Conservation (phyloP, 371 early-diverging fungal genomes). For the Mucor circinelloides region DNA sequence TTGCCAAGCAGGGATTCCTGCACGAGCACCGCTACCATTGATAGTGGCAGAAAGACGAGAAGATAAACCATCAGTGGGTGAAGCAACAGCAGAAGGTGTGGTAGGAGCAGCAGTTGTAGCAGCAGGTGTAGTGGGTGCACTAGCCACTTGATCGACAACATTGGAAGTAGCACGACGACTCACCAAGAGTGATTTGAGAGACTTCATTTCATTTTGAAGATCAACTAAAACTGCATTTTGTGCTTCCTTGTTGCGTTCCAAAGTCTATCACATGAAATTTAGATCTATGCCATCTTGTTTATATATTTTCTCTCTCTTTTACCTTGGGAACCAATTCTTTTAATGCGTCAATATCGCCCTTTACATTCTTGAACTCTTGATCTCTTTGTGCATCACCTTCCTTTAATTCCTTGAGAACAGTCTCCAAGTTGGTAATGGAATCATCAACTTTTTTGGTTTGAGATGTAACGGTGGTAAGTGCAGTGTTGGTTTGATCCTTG, state of each 20-base stretch:
- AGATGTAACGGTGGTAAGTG: slow-evolving; percentile 70
- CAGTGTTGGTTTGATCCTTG: slow-evolving; percentile 68
- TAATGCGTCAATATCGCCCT: slow-evolving; percentile 78
- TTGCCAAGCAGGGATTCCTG: slow-evolving; percentile 82
- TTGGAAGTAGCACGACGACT: slow-evolving; percentile 63
- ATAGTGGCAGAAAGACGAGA: slow-evolving; percentile 42
- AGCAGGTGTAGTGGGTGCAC: slow-evolving; percentile 30
- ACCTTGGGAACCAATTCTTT: slow-evolving; percentile 82
- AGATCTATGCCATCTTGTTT: not conserved
- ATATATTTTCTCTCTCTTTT: not conserved
- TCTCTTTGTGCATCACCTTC: slow-evolving; percentile 72
- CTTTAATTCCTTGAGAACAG: slow-evolving; percentile 69
- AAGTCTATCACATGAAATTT: slow-evolving; percentile 47
- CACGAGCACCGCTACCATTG: slow-evolving; percentile 23
- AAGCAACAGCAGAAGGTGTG: slow-evolving; percentile 6
- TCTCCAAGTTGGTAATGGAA: slow-evolving; percentile 68
- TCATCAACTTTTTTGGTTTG: slow-evolving; percentile 77
- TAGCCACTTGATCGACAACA: slow-evolving; percentile 35
- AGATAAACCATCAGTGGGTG: slow-evolving; percentile 37
- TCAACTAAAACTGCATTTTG: slow-evolving; percentile 75
- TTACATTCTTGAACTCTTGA: slow-evolving; percentile 70
- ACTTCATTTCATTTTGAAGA: slow-evolving; percentile 91
- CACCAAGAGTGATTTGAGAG: slow-evolving; percentile 83
- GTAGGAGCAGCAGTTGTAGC: slow-evolving; percentile 5
- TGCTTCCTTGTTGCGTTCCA: slow-evolving; percentile 76